Evolutionary conservation across 2,329 filamentous ascomycete species (phyloP).

Genomic region (Nigrospora osmanthi): DNA sequence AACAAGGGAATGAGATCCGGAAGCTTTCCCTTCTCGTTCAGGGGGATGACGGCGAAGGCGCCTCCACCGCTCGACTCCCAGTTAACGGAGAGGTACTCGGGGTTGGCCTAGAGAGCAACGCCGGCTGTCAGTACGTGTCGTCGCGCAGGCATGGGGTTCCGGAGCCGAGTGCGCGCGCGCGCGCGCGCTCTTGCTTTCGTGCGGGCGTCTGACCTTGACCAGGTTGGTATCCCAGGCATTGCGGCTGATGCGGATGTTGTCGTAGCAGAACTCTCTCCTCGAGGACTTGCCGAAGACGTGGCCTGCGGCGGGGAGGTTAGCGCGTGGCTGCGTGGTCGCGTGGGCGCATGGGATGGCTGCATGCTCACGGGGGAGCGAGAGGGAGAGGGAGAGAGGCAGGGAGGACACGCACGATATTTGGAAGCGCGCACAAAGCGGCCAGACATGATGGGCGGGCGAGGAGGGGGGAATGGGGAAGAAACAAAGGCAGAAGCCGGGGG

Average conservation of each 20-base stretch:
- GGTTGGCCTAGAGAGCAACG: slow-evolving; percentile 66
- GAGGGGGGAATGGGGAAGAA: not conserved
- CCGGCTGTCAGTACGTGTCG: not conserved
- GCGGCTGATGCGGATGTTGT: slow-evolving; percentile 92
- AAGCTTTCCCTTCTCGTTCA: slow-evolving; percentile 81
- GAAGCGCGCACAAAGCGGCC: slow-evolving; percentile 61
- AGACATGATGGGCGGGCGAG: slow-evolving; percentile 36
- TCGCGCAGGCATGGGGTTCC: not conserved
- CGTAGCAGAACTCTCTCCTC: slow-evolving; percentile 96
- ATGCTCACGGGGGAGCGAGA: slow-evolving; percentile 4
- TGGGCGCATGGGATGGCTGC: slow-evolving; percentile 1
- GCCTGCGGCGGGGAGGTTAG: slow-evolving; percentile 45
- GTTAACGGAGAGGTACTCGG: slow-evolving; percentile 93
- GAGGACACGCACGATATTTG: slow-evolving; percentile 52
- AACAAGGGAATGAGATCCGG: slow-evolving; percentile 93
- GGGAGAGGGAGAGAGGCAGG: slow-evolving; percentile 8
- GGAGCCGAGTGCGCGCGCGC: not conserved
- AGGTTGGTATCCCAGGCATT: slow-evolving; percentile 99
- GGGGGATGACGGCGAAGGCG: slow-evolving; percentile 90
- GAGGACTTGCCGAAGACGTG: slow-evolving; percentile 97
- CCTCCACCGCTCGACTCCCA: slow-evolving; percentile 96
- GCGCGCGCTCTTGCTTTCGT: not conserved
- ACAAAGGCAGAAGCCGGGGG: not conserved
- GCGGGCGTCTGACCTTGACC: slow-evolving; percentile 61
- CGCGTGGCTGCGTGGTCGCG: slow-evolving; percentile 7